These are phyloP conservation scores for Amanita rimosa DNA, from an alignment of 768 basidiomycete species.

Conservation along the genomic window DNA sequence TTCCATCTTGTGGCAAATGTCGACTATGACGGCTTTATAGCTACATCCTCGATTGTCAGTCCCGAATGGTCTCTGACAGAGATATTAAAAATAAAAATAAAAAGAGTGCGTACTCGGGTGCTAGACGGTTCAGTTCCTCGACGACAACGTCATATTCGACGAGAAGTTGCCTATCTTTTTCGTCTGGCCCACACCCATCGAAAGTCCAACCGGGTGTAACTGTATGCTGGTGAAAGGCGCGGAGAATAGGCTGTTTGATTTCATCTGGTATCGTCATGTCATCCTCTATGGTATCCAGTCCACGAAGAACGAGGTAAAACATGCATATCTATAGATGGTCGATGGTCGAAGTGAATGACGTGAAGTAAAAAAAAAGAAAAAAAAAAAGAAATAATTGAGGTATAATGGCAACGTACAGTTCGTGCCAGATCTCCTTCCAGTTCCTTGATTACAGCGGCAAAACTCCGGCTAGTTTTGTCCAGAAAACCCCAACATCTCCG, in stretches of 20 bases:
- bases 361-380: not conserved
- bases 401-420: slow-evolving; percentile 48
- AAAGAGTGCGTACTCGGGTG: slow-evolving; percentile 38
- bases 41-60: slow-evolving; percentile 19
- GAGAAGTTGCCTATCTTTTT: slow-evolving; percentile 81
- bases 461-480: slow-evolving; percentile 83
- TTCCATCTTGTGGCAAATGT: slow-evolving; percentile 82
- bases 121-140: slow-evolving; percentile 65
- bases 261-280: slow-evolving; percentile 92
- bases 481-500: slow-evolving; percentile 82
- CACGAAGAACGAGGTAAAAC: slow-evolving; percentile 91
- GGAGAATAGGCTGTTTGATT: slow-evolving; percentile 77
- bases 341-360: not conserved
- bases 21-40: slow-evolving; percentile 70
- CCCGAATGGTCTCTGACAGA: not conserved
- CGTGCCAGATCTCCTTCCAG: slow-evolving; percentile 91
- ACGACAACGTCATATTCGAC: slow-evolving; percentile 76
- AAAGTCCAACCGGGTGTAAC: slow-evolving; percentile 83
- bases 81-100: not conserved
- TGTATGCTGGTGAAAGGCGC: slow-evolving; percentile 71
- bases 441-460: slow-evolving; percentile 90
- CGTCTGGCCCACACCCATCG: slow-evolving; percentile 67
- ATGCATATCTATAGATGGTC: slow-evolving; percentile 68
- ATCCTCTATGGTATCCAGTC: slow-evolving; percentile 95
- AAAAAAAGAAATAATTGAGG: not conserved